Evolutionary conservation across 495 filamentous ascomycete genomes (phyloP).

Genomic region (Viridothelium virens): DNA sequence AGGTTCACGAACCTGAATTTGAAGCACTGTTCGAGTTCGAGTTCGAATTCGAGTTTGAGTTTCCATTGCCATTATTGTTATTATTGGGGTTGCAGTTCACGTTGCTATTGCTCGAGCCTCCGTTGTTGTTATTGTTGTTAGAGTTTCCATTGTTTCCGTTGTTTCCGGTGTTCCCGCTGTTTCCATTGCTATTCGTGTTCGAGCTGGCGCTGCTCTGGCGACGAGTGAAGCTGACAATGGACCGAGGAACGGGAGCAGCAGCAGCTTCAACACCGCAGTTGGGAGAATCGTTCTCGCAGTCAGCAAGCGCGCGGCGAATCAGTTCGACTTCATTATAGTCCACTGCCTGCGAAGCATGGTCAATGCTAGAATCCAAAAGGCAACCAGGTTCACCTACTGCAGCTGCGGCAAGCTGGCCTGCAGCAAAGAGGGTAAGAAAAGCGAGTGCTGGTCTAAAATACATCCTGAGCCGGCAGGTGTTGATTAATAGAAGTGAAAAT

Average conservation of each 20-base stretch:
- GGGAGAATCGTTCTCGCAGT: neutral
- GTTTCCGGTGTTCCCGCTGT: neutral
- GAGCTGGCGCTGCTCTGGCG: conserved; percentile 6
- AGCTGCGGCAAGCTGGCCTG: neutral
- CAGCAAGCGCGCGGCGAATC: conserved; percentile 1
- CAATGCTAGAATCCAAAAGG: neutral
- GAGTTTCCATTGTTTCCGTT: neutral
- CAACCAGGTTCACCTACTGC: neutral
- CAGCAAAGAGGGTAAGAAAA: conserved; percentile 6
- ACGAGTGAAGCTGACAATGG: neutral
- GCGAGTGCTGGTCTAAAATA: conserved; percentile 2
- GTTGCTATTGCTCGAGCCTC: conserved; percentile 2
- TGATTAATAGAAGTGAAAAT: neutral
- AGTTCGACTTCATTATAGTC: conserved; percentile 6
- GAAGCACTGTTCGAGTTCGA: conserved; percentile 9
- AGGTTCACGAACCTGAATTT: neutral
- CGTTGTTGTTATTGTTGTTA: neutral
- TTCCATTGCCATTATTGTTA: neutral
- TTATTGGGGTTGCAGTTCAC: neutral
- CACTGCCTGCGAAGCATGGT: neutral
- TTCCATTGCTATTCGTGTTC: neutral
- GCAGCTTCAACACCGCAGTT: neutral
- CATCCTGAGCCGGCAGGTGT: conserved; percentile 10
- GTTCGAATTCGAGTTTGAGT: too few relatives aligned
- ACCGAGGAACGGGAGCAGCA: neutral